Evolutionary conservation across 345 rosid genomes (phyloP).

Genomic region (Gossypium mustelinum): DNA sequence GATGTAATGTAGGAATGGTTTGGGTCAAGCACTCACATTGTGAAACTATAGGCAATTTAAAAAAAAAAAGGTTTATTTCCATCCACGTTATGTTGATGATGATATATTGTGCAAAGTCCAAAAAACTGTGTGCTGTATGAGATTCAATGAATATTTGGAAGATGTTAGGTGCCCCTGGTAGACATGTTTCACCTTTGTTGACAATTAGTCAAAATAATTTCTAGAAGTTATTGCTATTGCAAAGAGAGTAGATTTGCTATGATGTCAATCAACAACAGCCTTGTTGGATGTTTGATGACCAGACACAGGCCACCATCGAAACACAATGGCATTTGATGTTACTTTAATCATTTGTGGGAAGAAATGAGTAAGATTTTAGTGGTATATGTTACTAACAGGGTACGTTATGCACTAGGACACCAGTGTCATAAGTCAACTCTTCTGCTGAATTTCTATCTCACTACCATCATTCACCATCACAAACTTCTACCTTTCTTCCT

Average conservation of each 20-base stretch:
- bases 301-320: not conserved
- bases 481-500: not conserved
- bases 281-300: not conserved
- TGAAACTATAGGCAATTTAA: not conserved
- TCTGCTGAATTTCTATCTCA: not conserved
- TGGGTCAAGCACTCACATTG: constrained; percentile 1
- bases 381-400: not conserved
- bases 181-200: constrained; percentile 1
- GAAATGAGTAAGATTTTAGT: not conserved
- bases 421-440: not conserved
- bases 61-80: not conserved
- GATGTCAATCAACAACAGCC: too few relatives aligned
- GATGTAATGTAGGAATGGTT: not conserved
- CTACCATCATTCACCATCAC: not conserved
- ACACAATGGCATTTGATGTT: not conserved
- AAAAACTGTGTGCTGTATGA: not conserved
- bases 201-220: not conserved
- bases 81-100: not conserved
- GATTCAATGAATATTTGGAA: not conserved
- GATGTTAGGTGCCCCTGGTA: not conserved
- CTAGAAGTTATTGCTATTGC: not conserved
- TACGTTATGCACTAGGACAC: not conserved
- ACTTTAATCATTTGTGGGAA: not conserved
- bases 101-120: not conserved
- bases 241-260: not conserved